Percentiles rank a stretch among this genome's conserved stretches.
These are phyloP conservation scores for Populus pruinosa DNA, from an alignment of 345 rosid species.

Conservation along the genomic window DNA sequence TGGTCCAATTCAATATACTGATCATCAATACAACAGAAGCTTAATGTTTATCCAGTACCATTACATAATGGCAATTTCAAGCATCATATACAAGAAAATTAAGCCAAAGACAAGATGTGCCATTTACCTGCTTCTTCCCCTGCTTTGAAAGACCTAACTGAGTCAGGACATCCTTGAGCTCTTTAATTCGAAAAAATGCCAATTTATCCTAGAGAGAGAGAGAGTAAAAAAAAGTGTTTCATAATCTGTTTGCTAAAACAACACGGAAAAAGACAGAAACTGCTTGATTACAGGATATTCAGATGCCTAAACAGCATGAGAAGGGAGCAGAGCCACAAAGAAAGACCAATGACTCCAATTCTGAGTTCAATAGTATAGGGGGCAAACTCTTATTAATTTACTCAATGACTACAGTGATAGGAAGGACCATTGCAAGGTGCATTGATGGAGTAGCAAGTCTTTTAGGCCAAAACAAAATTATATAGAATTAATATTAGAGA, in stretches of 20 bases:
- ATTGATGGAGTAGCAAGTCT: background rate
- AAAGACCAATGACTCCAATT: background rate
- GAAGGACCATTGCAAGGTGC: background rate
- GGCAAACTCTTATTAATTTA: too few species aligned
- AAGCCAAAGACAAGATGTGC: background rate
- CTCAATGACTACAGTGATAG: background rate
- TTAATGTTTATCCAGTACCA: background rate
- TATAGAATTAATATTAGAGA: background rate
- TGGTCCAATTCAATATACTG: background rate
- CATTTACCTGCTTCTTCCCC: constrained; percentile 87
- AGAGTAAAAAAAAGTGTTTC: background rate
- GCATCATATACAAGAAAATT: background rate
- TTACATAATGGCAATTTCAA: background rate
- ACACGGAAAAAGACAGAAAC: background rate
- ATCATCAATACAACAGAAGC: background rate
- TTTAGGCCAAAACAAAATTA: too few species aligned
- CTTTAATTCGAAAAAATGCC: constrained; percentile 81
- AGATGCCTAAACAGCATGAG: background rate
- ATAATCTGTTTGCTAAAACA: background rate
- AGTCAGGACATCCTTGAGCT: constrained; percentile 93
- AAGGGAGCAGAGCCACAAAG: background rate
- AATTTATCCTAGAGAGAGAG: constrained; percentile 57
- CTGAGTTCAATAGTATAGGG: background rate
- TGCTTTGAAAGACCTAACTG: constrained; percentile 90
- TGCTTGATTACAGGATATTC: background rate